These are phyloP conservation scores for Aspergillus luchuensis DNA, from an alignment of 2,329 filamentous ascomycete species.

Conservation along the genomic window DNA sequence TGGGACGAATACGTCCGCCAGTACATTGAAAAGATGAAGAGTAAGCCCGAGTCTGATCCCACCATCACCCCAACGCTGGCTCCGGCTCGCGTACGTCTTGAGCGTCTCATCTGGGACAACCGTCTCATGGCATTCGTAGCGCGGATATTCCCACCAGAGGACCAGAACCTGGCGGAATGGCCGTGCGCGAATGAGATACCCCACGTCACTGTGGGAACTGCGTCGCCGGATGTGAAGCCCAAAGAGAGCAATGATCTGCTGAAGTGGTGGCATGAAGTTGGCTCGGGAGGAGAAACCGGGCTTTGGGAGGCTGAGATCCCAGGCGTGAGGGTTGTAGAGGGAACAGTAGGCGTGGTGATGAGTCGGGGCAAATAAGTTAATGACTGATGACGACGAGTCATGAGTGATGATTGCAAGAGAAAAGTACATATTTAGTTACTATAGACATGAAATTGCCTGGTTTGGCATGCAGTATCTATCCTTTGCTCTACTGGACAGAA, in stretches of 20 bases:
- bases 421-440: neutral
- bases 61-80: slow-evolving; percentile 37
- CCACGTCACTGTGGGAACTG: slow-evolving; percentile 89
- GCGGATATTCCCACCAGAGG: slow-evolving; percentile 55
- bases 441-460: neutral
- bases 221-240: slow-evolving; percentile 73
- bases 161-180: slow-evolving; percentile 55
- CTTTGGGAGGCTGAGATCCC: slow-evolving; percentile 58
- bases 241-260: slow-evolving; percentile 91
- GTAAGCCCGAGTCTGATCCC: slow-evolving; percentile 28
- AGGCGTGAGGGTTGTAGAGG: slow-evolving; percentile 58
- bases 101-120: slow-evolving; percentile 76
- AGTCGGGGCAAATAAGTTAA: slow-evolving; percentile 23
- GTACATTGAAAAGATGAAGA: slow-evolving; percentile 47
- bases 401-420: slow-evolving; percentile 12
- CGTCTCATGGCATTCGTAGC: slow-evolving; percentile 91
- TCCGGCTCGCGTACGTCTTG: slow-evolving; percentile 54
- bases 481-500: too few relatives aligned
- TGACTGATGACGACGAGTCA: neutral
- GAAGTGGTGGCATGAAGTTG: slow-evolving; percentile 69
- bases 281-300: slow-evolving; percentile 52
- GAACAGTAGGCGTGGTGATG: slow-evolving; percentile 56
- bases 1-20: slow-evolving; percentile 74
- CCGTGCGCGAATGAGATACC: slow-evolving; percentile 75
- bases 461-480: too few relatives aligned